Evolutionary conservation across 129 eudicot species (phyloP).

Genomic region (Kitagawia praeruptora): DNA sequence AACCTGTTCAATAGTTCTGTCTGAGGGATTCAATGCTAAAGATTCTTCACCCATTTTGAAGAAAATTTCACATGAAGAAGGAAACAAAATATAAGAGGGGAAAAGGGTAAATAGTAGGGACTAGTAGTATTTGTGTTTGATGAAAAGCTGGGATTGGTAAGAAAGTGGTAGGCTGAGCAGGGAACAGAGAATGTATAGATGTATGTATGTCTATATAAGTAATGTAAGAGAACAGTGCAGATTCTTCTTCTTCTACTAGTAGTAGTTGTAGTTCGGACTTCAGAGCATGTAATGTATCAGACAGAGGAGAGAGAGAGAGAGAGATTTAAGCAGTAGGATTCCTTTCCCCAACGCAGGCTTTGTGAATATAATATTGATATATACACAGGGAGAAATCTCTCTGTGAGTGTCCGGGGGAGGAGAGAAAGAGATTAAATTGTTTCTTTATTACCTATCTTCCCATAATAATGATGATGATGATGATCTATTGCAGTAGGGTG

Average conservation of each 20-base stretch:
- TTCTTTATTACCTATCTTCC: neutral
- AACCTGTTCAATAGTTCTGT: slow-evolving; percentile 62
- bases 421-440: neutral
- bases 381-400: neutral
- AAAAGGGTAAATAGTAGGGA: neutral
- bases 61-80: slow-evolving; percentile 10
- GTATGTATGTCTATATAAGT: neutral
- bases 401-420: neutral
- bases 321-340: neutral
- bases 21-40: slow-evolving; percentile 27
- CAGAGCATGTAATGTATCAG: neutral
- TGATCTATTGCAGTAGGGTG: slow-evolving; percentile 17
- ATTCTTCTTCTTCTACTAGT: slow-evolving; percentile 22
- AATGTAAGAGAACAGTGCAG: neutral
- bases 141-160: neutral
- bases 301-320: slow-evolving; percentile 7
- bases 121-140: neutral
- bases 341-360: neutral
- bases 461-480: slow-evolving; percentile 11
- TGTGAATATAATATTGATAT: neutral
- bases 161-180: slow-evolving; percentile 6
- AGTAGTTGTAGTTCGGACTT: slow-evolving; percentile 13
- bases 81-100: neutral
- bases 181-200: neutral
- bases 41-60: slow-evolving; percentile 43